Conservation (phyloP, 2,329 filamentous ascomycete genomes). For the Talaromyces sp. region DNA sequence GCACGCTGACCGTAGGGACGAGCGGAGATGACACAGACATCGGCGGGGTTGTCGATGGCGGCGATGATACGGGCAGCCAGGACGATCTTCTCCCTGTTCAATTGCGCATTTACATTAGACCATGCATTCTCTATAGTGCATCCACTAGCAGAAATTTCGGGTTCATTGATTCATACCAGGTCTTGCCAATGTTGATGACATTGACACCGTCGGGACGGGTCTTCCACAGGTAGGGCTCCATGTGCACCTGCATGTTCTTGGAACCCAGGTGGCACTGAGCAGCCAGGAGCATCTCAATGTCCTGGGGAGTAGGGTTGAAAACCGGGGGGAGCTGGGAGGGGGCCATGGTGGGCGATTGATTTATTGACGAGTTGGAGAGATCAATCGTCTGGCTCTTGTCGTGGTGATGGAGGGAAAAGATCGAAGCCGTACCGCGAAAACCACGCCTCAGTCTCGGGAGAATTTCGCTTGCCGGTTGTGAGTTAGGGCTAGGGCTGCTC, state of each 20-base stretch:
- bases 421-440: conserved; percentile 35
- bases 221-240: conserved; percentile 99
- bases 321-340: conserved; percentile 89
- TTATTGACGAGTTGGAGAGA: conserved; percentile 43
- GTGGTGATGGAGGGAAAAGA: conserved; percentile 38
- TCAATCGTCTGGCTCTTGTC: conserved; percentile 49
- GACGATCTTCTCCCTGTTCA: conserved; percentile 95
- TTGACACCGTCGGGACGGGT: conserved; percentile 98
- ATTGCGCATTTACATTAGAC: conserved; percentile 25
- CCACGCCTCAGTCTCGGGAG: conserved; percentile 29
- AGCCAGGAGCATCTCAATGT: conserved; percentile 99
- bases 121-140: background rate
- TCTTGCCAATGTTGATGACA: conserved; percentile 99
- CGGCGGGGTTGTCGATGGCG: conserved; percentile 98
- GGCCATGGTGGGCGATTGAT: conserved; percentile 79
- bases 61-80: conserved; percentile 98
- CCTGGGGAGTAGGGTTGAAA: conserved; percentile 96
- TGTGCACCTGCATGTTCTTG: conserved; percentile 99
- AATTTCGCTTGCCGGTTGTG: conserved; percentile 46
- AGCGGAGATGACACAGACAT: conserved; percentile 98
- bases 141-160: background rate
- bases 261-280: conserved; percentile 95
- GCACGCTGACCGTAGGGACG: conserved; percentile 99
- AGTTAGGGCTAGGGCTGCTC: conserved; percentile 44
- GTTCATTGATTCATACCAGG: conserved; percentile 69